Base-by-base conservation (phyloP, 805 yeast genomes). In the Phaffomyces antillensis region DNA sequence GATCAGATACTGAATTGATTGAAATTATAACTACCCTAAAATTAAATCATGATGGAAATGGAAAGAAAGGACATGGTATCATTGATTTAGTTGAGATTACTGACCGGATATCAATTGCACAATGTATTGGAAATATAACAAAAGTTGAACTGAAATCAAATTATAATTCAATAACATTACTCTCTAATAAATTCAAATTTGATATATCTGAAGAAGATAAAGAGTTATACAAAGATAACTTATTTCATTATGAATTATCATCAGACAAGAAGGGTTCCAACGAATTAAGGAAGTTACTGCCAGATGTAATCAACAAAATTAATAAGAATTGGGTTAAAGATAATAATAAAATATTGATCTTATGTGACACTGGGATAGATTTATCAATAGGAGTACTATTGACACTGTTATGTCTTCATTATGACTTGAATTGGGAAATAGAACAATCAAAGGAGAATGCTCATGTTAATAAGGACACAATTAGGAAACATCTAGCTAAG, bases 351-450 rank as follows among this genome's bases (percentile, higher is more conserved):
- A 9, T 26, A 9, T 18, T 80, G 20, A 58, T 88, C 0, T 56
- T 81, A 3, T 83, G 91, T 54, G 83, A 79, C 23, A 64, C 75
- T 0, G 90, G 87, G 0, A 67, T 71, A 4, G 96, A 88, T 56
- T 57, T 86, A 36, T 74, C 89, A 1, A 71, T 77, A 3, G 87
- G 85, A 0, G 71, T 83, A 0, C 68, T 76, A 0, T 61, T 87
- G 4, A 65, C 75, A 15, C 54, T 79, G 2, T 61, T 83, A n/a
- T 70, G 81, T 46, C 55, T 62, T 23, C 60, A 65, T 45, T 81
- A 67, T 52, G 65, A 69, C 39, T 46, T 62, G 7, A 56, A 66
- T 0, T 81, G 85, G 76, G 33, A 47, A 1, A 53, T 46, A 0
- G 43, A 53, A 1, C 40, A 30, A 5, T 20, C 46, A 43, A 3